Base-by-base conservation (phyloP, 2,329 filamentous ascomycete species). In the Drechslerella coelobrocha region DNA sequence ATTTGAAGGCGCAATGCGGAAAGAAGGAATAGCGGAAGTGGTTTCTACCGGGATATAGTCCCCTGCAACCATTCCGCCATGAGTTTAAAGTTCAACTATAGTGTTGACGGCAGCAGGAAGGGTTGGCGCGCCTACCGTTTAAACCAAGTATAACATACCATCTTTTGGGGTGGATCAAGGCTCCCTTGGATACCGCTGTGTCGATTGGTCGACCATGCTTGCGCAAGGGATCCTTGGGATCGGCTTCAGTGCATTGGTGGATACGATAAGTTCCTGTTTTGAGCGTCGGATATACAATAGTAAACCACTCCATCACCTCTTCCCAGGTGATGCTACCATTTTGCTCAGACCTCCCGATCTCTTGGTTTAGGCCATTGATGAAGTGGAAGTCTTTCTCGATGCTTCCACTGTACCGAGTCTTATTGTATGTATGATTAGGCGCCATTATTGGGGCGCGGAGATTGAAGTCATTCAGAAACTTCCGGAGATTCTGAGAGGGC, bases 261-360 rank as follows among this genome's bases (percentile, higher is more conserved):
- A 62, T 39, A 14, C 34, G 43, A 23, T n/a, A 62, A 9, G 26
- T 48, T 14, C 59, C 59, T 24, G 14, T 24, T 39, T 48, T 26
- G 14, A 62, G 59, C 5, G 7, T 53, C n/a, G 59, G 59, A n/a
- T 54, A 62, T 17, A 62, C 59, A 4, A 62, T 47, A 2, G 37
- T 9, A 7, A 62, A 62, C 59, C 50, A 54, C n/a, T 62, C 59
- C 29, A 55, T 48, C 0, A 62, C n/a, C 21, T 54, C 59, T 3
- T 45, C 59, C 59, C 59, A 62, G 8, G 59, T 62, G 10, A 62
- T n/a, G 17, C 12, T 39, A 4, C 59, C 59, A 21, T 54, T 47
- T 12, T 62, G 59, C 24, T 55, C 50, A 2, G 50, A 27, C 12
- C 59, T 48, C 14, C 59, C 59, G n/a, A 62, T 21, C 17, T 62